Conservation (phyloP, 805 yeast genomes). For the Grigorovia jiainica region DNA sequence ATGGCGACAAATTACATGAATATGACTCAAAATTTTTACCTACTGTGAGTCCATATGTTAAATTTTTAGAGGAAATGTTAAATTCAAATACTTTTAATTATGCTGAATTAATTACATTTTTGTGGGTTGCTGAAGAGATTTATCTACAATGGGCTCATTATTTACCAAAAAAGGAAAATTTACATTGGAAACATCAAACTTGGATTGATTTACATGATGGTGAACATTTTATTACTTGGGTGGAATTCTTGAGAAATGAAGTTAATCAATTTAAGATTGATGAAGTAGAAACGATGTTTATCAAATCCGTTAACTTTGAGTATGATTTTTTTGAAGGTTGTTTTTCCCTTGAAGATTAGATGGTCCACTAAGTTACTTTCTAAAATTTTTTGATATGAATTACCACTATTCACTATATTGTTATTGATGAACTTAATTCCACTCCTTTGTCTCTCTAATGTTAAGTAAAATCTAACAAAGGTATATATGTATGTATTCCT, state of each 20-base stretch:
- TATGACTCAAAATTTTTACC: slow-evolving; percentile 11
- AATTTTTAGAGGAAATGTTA: slow-evolving; percentile 27
- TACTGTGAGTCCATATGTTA: slow-evolving; percentile 33
- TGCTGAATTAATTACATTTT: slow-evolving; percentile 34
- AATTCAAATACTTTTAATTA: slow-evolving; percentile 26
- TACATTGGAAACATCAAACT: slow-evolving; percentile 39
- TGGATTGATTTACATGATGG: slow-evolving; percentile 49
- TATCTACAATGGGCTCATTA: slow-evolving; percentile 45
- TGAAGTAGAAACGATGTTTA: slow-evolving; percentile 16
- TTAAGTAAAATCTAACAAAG: too few relatives aligned
- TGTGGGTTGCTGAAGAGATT: slow-evolving; percentile 41
- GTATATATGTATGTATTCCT: too few relatives aligned
- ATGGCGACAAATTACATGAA: slow-evolving; percentile 12
- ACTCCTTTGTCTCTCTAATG: too few relatives aligned
- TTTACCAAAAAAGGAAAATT: slow-evolving; percentile 22
- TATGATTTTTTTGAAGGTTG: slow-evolving; percentile 40
- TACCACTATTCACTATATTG: too few relatives aligned
- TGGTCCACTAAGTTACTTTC: too few relatives aligned
- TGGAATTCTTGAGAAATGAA: slow-evolving; percentile 35
- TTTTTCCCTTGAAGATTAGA: slow-evolving; percentile 27
- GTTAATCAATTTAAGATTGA: slow-evolving; percentile 26
- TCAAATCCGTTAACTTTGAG: slow-evolving; percentile 33
- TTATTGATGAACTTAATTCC: too few relatives aligned
- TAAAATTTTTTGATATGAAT: too few relatives aligned
- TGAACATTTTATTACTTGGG: slow-evolving; percentile 38